A percentile compares a stretch with the other conserved stretches of the same genome.
Conservation (phyloP, 306 rosid genomes). For the Calophaca sinica region DNA sequence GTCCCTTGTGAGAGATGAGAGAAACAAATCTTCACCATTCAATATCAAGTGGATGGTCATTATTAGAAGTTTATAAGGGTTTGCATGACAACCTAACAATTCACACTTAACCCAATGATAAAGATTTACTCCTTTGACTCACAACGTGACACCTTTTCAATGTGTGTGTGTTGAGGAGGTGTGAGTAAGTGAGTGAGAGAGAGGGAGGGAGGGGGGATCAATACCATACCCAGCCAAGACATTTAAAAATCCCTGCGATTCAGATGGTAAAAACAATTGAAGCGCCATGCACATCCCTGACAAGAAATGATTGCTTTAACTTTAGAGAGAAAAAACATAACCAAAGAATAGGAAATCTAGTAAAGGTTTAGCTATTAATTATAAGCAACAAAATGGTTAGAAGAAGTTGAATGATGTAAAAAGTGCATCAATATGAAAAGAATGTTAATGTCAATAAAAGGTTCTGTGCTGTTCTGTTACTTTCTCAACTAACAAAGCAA, state of each 20-base stretch:
- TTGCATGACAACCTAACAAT: slow-evolving; percentile 1
- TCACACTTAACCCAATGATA: slow-evolving; percentile 11
- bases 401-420: slow-evolving; percentile 1
- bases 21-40: slow-evolving; percentile 16
- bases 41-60: background rate
- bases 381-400: slow-evolving; percentile 14
- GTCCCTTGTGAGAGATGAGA: background rate
- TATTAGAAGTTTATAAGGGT: background rate
- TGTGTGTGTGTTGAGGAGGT: background rate
- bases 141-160: background rate
- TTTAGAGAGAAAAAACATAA: slow-evolving; percentile 24
- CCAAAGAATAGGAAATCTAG: slow-evolving; percentile 36
- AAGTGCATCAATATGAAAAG: slow-evolving; percentile 12
- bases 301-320: slow-evolving; percentile 44
- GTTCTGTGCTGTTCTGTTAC: background rate
- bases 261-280: slow-evolving; percentile 76
- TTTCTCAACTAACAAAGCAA: slow-evolving; percentile 20
- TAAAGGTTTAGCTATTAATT: background rate
- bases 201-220: slow-evolving; percentile 16
- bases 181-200: background rate
- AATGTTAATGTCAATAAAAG: slow-evolving; percentile 22
- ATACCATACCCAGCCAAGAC: slow-evolving; percentile 79
- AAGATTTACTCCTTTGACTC: background rate
- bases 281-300: slow-evolving; percentile 97
- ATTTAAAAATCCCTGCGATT: slow-evolving; percentile 79